Percentiles rank a stretch among this genome's conserved stretches.
phyloP scores from a whole-genome alignment of 192 early-diverging fungal genomes.

The Backusella australiensis region DNA sequence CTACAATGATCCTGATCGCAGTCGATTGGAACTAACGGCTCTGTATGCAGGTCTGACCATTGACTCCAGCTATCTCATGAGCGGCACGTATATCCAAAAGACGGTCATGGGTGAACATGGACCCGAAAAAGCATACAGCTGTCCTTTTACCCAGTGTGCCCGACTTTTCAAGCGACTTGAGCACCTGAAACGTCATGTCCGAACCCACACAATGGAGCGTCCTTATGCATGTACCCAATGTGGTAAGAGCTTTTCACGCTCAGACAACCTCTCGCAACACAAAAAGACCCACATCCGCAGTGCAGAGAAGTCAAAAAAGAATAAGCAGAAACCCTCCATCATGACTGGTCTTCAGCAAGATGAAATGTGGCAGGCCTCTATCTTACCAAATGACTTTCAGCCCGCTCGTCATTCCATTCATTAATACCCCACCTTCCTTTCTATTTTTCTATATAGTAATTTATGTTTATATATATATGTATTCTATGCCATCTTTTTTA shows the following conservation, averaged over 20 bases:
- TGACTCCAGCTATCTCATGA: background rate
- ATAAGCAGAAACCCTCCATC: background rate
- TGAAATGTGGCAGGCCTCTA: background rate
- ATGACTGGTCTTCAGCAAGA: background rate
- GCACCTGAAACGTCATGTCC: conserved; percentile 55
- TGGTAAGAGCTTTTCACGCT: conserved; percentile 55
- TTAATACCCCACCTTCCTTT: background rate
- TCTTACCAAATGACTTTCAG: background rate
- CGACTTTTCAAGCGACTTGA: conserved; percentile 57
- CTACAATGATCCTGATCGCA: background rate
- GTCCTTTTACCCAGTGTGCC: conserved; percentile 48
- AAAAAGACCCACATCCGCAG: conserved; percentile 46
- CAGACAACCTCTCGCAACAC: conserved; percentile 59
- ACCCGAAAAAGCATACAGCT: conserved; percentile 35
- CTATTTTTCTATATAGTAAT: background rate
- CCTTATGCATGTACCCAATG: conserved; percentile 55
- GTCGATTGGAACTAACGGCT: background rate
- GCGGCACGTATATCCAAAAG: background rate
- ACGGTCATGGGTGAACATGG: background rate
- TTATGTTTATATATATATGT: background rate
- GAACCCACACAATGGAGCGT: conserved; percentile 59
- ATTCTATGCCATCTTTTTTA: background rate
- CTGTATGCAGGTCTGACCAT: conserved; percentile 4
- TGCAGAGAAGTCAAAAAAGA: conserved; percentile 2
- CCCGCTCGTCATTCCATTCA: background rate